phyloP scores from a whole-genome alignment of 306 rosid genomes.

The Cajanus cajan region DNA sequence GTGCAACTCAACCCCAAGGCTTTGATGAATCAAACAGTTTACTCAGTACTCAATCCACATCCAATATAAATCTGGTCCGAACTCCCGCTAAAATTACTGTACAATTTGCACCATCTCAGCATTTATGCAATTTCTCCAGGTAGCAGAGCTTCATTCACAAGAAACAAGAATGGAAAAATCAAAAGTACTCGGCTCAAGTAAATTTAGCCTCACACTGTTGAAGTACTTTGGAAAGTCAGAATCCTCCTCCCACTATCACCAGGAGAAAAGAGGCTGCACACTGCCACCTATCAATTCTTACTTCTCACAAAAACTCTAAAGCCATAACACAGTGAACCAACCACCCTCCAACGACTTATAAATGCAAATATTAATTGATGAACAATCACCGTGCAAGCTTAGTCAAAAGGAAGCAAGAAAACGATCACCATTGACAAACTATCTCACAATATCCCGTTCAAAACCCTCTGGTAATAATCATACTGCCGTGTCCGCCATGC shows the following conservation, averaged over 20 bases:
- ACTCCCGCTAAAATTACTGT: constrained; percentile 43
- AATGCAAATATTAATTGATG: constrained; percentile 19
- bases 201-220: constrained; percentile 35
- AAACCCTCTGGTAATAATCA: constrained; percentile 92
- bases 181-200: constrained; percentile 23
- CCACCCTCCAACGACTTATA: constrained; percentile 31
- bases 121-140: constrained; percentile 27
- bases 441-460: constrained; percentile 91
- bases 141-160: constrained; percentile 37
- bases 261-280: constrained; percentile 41
- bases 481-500: constrained; percentile 98
- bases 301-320: constrained; percentile 32
- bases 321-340: constrained; percentile 39
- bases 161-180: not conserved
- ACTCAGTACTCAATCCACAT: constrained; percentile 24
- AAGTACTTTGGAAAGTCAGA: constrained; percentile 31
- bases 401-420: constrained; percentile 40
- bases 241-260: constrained; percentile 30
- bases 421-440: constrained; percentile 30
- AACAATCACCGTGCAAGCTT: constrained; percentile 42
- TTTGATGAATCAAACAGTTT: constrained; percentile 32
- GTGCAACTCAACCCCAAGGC: constrained; percentile 3
- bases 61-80: constrained; percentile 23
- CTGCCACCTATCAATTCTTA: constrained; percentile 36
- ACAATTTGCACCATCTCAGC: constrained; percentile 41